A percentile compares a stretch with the other conserved stretches of the same genome.
Conservation (phyloP, 2,329 filamentous ascomycete species). For the Verticillium klebahnii region DNA sequence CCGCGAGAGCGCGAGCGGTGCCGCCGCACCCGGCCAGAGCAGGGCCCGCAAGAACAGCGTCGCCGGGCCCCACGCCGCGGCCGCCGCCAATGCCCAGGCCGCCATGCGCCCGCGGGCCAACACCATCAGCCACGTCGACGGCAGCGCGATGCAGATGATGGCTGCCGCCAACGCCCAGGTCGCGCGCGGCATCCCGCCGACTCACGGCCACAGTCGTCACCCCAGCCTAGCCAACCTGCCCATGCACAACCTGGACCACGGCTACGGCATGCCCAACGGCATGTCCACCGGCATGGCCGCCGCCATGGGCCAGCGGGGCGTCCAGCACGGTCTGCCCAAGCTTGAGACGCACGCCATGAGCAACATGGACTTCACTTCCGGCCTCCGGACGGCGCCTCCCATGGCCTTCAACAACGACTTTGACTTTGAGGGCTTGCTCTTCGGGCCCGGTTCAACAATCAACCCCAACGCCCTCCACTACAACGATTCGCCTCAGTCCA, state of each 20-base stretch:
- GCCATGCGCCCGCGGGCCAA: conserved; percentile 86
- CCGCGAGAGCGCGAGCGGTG: conserved; percentile 78
- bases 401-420: conserved; percentile 60
- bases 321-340: conserved; percentile 68
- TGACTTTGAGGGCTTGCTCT: conserved; percentile 66
- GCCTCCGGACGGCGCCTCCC: conserved; percentile 74
- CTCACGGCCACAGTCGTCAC: conserved; percentile 59
- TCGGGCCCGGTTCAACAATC: conserved; percentile 62
- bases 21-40: conserved; percentile 57
- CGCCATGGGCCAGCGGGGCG: conserved; percentile 60
- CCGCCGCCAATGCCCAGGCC: conserved; percentile 39
- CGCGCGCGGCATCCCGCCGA: conserved; percentile 39
- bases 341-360: conserved; percentile 71
- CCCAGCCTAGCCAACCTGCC: conserved; percentile 68
- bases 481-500: conserved; percentile 68
- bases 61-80: conserved; percentile 48
- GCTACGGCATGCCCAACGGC: conserved; percentile 44
- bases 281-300: conserved; percentile 59
- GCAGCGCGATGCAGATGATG: conserved; percentile 67
- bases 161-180: conserved; percentile 53
- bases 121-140: conserved; percentile 92
- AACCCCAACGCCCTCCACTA: conserved; percentile 78
- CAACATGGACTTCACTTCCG: conserved; percentile 59
- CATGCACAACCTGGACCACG: conserved; percentile 52
- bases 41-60: conserved; percentile 91